phyloP scores from a whole-genome alignment of 495 filamentous ascomycete species.

The Talaromyces adpressus region DNA sequence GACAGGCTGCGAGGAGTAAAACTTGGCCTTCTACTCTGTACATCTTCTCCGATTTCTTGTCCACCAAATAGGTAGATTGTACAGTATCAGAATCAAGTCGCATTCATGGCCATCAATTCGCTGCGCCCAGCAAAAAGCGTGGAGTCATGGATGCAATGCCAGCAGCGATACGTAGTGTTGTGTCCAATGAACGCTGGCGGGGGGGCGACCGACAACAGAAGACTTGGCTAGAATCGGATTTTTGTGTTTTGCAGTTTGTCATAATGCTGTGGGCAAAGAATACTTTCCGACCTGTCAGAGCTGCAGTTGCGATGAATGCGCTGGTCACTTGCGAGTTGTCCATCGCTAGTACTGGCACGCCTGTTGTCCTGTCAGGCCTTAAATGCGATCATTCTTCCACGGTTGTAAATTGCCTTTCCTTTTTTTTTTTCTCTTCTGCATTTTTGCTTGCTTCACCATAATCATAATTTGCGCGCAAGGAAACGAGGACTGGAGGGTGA shows the following conservation, averaged over 20 bases:
- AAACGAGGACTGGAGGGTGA: not conserved
- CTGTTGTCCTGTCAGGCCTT: not conserved
- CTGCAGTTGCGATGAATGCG: conserved; percentile 10
- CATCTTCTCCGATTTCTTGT: not conserved
- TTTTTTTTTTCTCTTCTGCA: not conserved
- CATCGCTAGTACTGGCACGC: not conserved
- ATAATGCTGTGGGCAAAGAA: not conserved
- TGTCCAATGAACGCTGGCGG: not conserved
- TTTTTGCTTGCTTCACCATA: not conserved
- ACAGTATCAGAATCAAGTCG: not conserved
- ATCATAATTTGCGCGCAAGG: not conserved
- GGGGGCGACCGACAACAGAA: not conserved
- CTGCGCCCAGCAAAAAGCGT: not conserved
- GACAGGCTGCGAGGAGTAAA: not conserved
- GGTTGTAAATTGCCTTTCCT: not conserved
- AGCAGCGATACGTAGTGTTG: not conserved
- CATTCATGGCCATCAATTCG: not conserved
- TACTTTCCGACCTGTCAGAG: not conserved
- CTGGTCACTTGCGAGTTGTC: conserved; percentile 12
- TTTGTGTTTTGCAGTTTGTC: not conserved
- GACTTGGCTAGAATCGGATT: not conserved
- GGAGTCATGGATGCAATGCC: not conserved
- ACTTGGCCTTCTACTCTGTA: not conserved
- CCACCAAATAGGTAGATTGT: not conserved
- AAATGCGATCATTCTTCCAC: not conserved